Evolutionary conservation across 164 flowering plant species (phyloP).

Genomic region (Santalum album): DNA sequence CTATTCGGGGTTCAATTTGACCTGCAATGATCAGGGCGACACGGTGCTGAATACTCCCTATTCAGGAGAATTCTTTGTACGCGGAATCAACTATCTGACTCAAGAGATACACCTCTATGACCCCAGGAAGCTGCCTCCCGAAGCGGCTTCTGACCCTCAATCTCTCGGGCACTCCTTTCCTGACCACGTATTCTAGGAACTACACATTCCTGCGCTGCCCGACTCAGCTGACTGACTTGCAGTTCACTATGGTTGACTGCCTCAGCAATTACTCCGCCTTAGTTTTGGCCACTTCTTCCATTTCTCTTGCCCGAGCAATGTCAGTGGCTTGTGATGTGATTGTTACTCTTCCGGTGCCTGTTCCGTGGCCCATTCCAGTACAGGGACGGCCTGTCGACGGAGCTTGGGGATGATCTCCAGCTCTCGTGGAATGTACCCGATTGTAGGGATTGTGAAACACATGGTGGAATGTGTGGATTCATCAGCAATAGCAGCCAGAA

Average conservation of each 20-base stretch:
- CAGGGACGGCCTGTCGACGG: conserved; percentile 9
- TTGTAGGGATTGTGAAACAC: conserved; percentile 32
- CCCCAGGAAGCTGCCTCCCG: conserved; percentile 37
- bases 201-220: conserved; percentile 50
- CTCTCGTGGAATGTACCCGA: conserved; percentile 30
- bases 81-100: conserved; percentile 26
- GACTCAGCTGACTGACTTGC: conserved; percentile 1
- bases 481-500: conserved; percentile 11
- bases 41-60: conserved; percentile 28
- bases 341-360: conserved; percentile 23
- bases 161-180: conserved; percentile 44
- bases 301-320: conserved; percentile 9
- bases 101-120: conserved; percentile 38
- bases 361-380: conserved; percentile 12
- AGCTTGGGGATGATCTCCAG: conserved; percentile 18
- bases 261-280: conserved; percentile 33
- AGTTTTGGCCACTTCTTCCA: conserved; percentile 27
- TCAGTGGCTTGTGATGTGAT: conserved; percentile 18
- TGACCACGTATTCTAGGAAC: conserved; percentile 9
- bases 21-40: conserved; percentile 19
- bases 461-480: conserved; percentile 29
- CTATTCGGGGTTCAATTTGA: conserved; percentile 38
- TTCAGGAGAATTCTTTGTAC: conserved; percentile 31
- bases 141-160: conserved; percentile 26
- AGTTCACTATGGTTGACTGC: conserved; percentile 23